Conservation (phyloP, 23 red algal genomes). For the Chondrus crispus region DNA sequence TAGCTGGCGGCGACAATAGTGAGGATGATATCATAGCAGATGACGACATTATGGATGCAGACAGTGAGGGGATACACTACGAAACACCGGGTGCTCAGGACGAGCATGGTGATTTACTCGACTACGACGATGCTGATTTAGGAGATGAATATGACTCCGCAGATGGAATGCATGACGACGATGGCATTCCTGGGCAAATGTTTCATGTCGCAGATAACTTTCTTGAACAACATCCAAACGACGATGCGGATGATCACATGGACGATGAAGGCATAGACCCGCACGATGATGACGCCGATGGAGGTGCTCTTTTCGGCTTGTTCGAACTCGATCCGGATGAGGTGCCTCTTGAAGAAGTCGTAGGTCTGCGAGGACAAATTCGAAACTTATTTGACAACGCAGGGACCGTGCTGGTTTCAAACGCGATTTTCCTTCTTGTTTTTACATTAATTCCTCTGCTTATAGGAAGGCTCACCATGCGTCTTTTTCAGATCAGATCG, state of each 20-base stretch:
- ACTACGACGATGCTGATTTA: neutral
- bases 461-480: slow-evolving; percentile 56
- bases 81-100: too few species aligned
- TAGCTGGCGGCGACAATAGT: neutral
- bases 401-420: slow-evolving; percentile 79
- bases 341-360: slow-evolving; percentile 78
- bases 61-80: too few species aligned
- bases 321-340: slow-evolving; percentile 85
- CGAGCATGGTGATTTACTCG: neutral
- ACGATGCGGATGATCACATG: neutral
- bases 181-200: neutral
- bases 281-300: slow-evolving; percentile 41
- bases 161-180: neutral
- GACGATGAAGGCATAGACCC: neutral
- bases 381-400: slow-evolving; percentile 87
- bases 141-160: too few species aligned
- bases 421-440: slow-evolving; percentile 76
- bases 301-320: slow-evolving; percentile 69
- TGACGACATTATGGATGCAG: neutral
- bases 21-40: neutral
- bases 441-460: slow-evolving; percentile 78
- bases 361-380: slow-evolving; percentile 76
- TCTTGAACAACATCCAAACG: neutral
- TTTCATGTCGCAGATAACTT: neutral
- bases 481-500: slow-evolving; percentile 35